phyloP scores from a whole-genome alignment of 768 basidiomycete species.

The Suillus sp. region DNA sequence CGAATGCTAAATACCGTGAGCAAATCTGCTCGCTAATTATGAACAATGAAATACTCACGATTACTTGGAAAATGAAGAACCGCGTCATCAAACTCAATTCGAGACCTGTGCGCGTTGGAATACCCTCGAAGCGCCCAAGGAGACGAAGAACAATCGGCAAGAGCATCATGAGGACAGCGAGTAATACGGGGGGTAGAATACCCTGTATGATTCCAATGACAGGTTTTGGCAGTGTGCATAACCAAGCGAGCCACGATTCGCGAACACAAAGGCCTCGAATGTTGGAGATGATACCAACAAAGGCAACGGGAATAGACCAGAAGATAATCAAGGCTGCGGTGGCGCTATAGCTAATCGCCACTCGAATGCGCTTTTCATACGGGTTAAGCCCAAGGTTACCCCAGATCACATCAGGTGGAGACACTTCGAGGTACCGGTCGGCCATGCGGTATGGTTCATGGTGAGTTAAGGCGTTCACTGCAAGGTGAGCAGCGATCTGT shows the following conservation, averaged over 20 bases:
- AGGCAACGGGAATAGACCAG: conserved; percentile 87
- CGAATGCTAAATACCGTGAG: conserved; percentile 62
- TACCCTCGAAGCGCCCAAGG: conserved; percentile 85
- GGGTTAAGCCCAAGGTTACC: conserved; percentile 85
- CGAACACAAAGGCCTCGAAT: conserved; percentile 65
- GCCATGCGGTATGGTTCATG: conserved; percentile 85
- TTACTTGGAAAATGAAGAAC: conserved; percentile 89
- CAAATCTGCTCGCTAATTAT: conserved; percentile 1
- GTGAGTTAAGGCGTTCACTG: conserved; percentile 71
- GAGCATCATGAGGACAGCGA: conserved; percentile 91
- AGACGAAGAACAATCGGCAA: conserved; percentile 82
- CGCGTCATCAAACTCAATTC: conserved; percentile 92
- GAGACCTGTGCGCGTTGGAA: conserved; percentile 78
- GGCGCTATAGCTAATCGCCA: conserved; percentile 65
- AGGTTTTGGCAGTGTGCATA: conserved; percentile 65
- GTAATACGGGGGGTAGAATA: conserved; percentile 82
- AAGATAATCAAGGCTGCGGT: conserved; percentile 82
- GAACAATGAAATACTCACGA: conserved; percentile 55
- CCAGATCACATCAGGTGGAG: conserved; percentile 92
- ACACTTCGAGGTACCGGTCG: conserved; percentile 74
- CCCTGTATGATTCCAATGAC: conserved; percentile 87
- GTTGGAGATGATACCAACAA: conserved; percentile 87
- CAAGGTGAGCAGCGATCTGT: conserved; percentile 93
- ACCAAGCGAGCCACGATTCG: conserved; percentile 78
- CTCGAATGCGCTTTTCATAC: conserved; percentile 76